Base-by-base conservation (phyloP, 2,329 filamentous ascomycete species). In the Raffaelea deltoideospora region DNA sequence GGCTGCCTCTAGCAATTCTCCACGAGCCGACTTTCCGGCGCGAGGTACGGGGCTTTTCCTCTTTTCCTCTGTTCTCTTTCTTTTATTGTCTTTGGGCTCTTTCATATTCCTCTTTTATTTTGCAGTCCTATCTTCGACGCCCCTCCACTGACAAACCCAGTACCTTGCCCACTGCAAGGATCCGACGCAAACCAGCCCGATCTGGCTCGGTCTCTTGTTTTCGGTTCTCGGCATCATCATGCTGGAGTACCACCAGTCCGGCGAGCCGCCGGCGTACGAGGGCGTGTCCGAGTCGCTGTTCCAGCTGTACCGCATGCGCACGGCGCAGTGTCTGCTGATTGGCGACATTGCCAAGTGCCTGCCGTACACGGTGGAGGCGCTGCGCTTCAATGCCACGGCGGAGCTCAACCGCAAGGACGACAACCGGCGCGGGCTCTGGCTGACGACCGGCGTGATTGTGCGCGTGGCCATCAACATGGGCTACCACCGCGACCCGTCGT, bases 371-470 rank as follows among this genome's bases (percentile, higher is more conserved):
- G 34, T 31, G 5, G 34, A 37, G 29, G 19, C 34, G 11, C 15
- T 37, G 20, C 34, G 34, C n/a, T 19, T 37, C 28, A 37, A 37
- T n/a, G 34, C 34, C 21, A 37, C 34, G n/a, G 34, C 34, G 10
- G 34, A 37, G 14, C 34, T 37, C 10, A 37, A 37, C 19, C 27
- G 34, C 24, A 37, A 37, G 21, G 34, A 37, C 15, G 34, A 37
- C 29, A 31, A 31, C 17, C 11, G 34, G 9, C 34, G 34, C 14
- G 34, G 34, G 11, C 28, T 31, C 4, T 37, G 34, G 34, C 31
- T 37, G 21, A 31, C 31, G 34, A 31, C 34, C 2, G 34, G 34
- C 19, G 34, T 35, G 26, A 17, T 35, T 8, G 20, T 35, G 5
- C 34, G 34, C 3, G 28, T 29, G 10, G 34, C 34, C 22, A 26